Evolutionary conservation across 164 flowering plant genomes (phyloP).

Genomic region (Vitis cinerea): DNA sequence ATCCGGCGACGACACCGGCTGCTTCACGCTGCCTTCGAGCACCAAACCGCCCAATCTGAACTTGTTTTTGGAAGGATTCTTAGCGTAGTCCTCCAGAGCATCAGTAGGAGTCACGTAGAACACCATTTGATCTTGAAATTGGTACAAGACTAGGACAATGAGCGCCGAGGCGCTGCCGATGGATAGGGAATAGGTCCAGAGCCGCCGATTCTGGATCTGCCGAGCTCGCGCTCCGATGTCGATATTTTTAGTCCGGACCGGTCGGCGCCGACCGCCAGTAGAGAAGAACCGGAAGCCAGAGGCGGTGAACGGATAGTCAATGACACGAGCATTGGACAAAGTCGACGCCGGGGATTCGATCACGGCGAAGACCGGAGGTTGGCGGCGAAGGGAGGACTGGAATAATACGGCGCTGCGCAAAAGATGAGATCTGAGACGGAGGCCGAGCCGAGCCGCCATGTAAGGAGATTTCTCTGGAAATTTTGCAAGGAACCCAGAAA

Average conservation of each 20-base stretch:
- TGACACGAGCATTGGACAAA: too few species aligned
- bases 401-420: slow-evolving; percentile 14
- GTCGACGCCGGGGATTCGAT: slow-evolving; percentile 10
- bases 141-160: slow-evolving; percentile 68
- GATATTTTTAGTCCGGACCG: slow-evolving; percentile 35
- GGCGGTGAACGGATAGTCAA: slow-evolving; percentile 4
- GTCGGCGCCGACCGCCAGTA: slow-evolving; percentile 39
- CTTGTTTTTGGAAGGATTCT: slow-evolving; percentile 55
- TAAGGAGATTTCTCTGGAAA: slow-evolving; percentile 17
- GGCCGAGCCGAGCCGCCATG: slow-evolving; percentile 26
- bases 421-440: slow-evolving; percentile 25
- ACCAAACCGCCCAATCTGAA: slow-evolving; percentile 88
- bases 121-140: slow-evolving; percentile 78
- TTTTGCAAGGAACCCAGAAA: too few species aligned
- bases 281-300: slow-evolving; percentile 46
- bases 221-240: slow-evolving; percentile 87
- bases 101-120: slow-evolving; percentile 89
- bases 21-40: slow-evolving; percentile 73
- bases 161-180: slow-evolving; percentile 79
- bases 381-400: slow-evolving; percentile 2
- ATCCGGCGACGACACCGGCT: slow-evolving; percentile 56
- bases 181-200: slow-evolving; percentile 81
- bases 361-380: neutral
- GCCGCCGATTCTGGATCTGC: slow-evolving; percentile 78
- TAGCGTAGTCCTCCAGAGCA: slow-evolving; percentile 53